Conservation (phyloP, 2,329 filamentous ascomycete genomes). For the Penicillium sp. region DNA sequence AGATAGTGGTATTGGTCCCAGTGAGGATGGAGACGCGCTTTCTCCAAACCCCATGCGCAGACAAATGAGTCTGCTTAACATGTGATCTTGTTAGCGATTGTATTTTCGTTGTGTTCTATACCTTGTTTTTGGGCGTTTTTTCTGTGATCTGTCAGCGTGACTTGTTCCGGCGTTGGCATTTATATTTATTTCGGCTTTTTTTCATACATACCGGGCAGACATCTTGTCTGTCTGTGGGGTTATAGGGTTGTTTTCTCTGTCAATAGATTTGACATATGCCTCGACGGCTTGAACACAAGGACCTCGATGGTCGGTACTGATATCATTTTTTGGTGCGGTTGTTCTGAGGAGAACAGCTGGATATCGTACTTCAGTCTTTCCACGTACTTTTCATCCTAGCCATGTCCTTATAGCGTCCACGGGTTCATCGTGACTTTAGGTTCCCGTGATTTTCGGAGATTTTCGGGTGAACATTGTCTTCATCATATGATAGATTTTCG, state of each 20-base stretch:
- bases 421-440: no score
- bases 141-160: not conserved
- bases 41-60: slow-evolving; percentile 67
- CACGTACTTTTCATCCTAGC: no score
- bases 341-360: no score
- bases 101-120: slow-evolving; percentile 9
- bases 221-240: not conserved
- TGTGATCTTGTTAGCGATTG: slow-evolving; percentile 43
- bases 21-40: slow-evolving; percentile 63
- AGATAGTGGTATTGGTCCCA: slow-evolving; percentile 54
- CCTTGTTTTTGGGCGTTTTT: slow-evolving; percentile 9
- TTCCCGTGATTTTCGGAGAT: no score
- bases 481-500: no score
- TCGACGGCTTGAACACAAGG: slow-evolving; percentile 2
- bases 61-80: slow-evolving; percentile 72
- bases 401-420: no score
- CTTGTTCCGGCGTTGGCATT: slow-evolving; percentile 6
- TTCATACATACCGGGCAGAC: not conserved
- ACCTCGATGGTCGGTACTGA: not conserved
- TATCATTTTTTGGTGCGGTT: not conserved
- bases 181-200: not conserved
- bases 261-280: slow-evolving; percentile 6
- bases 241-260: not conserved
- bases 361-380: no score
- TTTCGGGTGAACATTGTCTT: no score